Evolutionary conservation across 805 yeast species (phyloP), one percentile per base, ranked within the genome.

Genomic region (Metschnikowia proteae): DNA sequence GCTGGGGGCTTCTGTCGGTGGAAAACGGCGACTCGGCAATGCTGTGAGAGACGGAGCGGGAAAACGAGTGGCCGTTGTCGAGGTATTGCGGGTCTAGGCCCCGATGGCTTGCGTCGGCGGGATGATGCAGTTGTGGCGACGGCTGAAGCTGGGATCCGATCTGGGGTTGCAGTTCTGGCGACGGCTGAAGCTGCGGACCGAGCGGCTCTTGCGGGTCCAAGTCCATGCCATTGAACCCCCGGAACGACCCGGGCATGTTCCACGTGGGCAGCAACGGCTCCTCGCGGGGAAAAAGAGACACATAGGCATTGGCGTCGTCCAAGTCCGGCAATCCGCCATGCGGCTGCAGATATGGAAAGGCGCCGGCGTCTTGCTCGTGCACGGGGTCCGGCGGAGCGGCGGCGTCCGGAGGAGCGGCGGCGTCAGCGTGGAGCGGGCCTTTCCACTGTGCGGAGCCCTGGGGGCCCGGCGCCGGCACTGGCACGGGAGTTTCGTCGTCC

Each of bases 201-300:
- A 22, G 11, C 6, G 17, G 29, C 10, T n/a, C 29, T 8, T 7
- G 29, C 17, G 13, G 5, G 8, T 25, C 39, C 39, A 26, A 26
- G 29, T 37, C 39, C 34, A 23, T 29, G 3, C n/a, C 43, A n/a
- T n/a, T 23, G 17, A 29, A 29, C 9, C 17, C 34, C 36, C 36
- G 23, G 38, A 49, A 49, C 5, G 52, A 46, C 2, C 57, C 57
- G 6, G 56, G 57, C 52, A 54, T 52, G 29, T 38, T 35, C 56
- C 56, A 54, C 17, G 36, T 39, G 17, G 34, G 28, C 42, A 28
- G 32, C 42, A 27, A 13, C 29, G 39, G 4, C 13, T 37, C 39
- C 4, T 39, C 35, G 4, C 11, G 22, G 27, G 35, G 43, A 11
- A 39, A 39, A 29, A 39, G 22, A 10, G 43, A 22, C 17, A 17